Base-by-base conservation (phyloP, 345 rosid genomes). In the Pelargonium nanum region DNA sequence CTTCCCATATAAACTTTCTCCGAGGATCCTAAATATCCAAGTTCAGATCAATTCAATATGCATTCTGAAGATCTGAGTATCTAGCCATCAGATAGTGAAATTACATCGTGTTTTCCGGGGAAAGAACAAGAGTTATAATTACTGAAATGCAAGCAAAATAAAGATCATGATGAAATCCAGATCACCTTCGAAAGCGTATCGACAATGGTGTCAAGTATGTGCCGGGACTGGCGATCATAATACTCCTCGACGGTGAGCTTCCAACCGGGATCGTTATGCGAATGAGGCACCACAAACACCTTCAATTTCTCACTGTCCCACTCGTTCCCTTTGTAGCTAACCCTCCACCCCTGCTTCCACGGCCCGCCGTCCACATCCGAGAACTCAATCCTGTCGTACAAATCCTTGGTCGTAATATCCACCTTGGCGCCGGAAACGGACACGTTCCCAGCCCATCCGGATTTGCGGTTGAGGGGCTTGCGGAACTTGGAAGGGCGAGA, bases 191-290 rank as follows among this genome's bases (percentile, higher is more conserved):
- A 86, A 62, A 93, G 75, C 50, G 96, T 72, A 10, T 84, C 85
- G 48, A 93, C 91, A 60, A 93, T 87, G 9, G 99, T 84, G 55
- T 93, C 95, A 23, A 93, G 85, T 22, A 93, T 90, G 72, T 74
- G 90, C 77, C 84, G 80, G 1, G 96, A 74, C 60, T 93, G 95
- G 62, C 65, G 75, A 59, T 86, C 90, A 59, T 93, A 93, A 63
- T 93, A 93, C 92, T 93, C 99, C 4, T 90, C 97, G 21, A 93
- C 97, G 0, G 99, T 93, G 44, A 85, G 72, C 78, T 83, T 93
- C 99, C 99, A 93, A 6, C 97, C 99, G 5, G 99, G 99, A 82
- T 93, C 99, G 61, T 93, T 89, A 74, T 93, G 99, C 24, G 99
- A 93, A 63, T 90, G 99, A 52, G 99, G 99, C 65, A 84, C 89